Conservation (phyloP, 2,329 filamentous ascomycete species). For the Didymella pomorum region DNA sequence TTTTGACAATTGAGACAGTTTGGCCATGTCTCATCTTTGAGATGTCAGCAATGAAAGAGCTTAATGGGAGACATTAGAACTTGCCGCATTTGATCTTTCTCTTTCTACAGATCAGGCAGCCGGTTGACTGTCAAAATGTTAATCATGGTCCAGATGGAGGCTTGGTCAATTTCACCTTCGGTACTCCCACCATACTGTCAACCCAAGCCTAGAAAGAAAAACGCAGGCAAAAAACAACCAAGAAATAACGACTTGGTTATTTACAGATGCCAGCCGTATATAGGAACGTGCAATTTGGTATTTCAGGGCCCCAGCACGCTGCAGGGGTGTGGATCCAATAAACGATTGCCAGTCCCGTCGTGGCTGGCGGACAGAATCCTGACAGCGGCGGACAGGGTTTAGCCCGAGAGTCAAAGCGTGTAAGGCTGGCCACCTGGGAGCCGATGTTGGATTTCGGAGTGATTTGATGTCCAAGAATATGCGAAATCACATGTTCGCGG, state of each 20-base stretch:
- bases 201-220: background rate
- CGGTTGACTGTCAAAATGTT: conserved; percentile 27
- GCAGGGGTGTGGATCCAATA: conserved; percentile 4
- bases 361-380: conserved; percentile 5
- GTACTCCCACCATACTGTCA: conserved; percentile 44
- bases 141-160: background rate
- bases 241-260: background rate
- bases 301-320: background rate
- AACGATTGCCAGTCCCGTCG: conserved; percentile 12
- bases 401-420: conserved; percentile 1
- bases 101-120: conserved; percentile 44
- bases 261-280: conserved; percentile 1
- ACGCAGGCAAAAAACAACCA: background rate
- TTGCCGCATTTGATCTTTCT: conserved; percentile 39
- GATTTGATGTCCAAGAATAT: conserved; percentile 6
- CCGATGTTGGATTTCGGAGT: conserved; percentile 9
- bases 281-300: background rate
- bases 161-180: conserved; percentile 30
- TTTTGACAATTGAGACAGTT: conserved; percentile 46
- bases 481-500: conserved; percentile 33
- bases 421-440: conserved; percentile 8
- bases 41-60: conserved; percentile 18
- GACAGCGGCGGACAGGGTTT: conserved; percentile 5
- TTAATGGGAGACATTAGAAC: background rate
- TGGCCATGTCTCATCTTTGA: conserved; percentile 48